A percentile compares a stretch with the other conserved stretches of the same genome.
Conservation (phyloP, 2,329 filamentous ascomycete genomes). For the Camillea tinctor region DNA sequence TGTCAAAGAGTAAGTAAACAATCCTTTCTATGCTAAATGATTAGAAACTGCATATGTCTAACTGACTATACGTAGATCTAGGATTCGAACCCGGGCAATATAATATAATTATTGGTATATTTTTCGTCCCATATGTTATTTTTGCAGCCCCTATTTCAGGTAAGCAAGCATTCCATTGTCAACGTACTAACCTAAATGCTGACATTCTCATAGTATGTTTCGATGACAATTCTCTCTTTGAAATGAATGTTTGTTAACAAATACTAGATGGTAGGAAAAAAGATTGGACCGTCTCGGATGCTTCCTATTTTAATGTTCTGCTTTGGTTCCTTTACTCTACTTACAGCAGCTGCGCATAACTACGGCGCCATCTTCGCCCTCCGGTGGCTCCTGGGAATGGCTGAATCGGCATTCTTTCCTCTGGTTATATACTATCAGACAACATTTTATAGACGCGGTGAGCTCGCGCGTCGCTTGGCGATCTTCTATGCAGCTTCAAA, state of each 20-base stretch:
- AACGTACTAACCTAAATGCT: too few species aligned
- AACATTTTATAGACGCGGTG: constrained; percentile 68
- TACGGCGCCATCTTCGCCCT: constrained; percentile 66
- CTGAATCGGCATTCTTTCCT: constrained; percentile 68
- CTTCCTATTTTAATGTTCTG: constrained; percentile 64
- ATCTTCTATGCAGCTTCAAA: constrained; percentile 75
- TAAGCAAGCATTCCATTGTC: too few species aligned
- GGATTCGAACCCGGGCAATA: constrained; percentile 63
- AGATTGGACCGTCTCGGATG: constrained; percentile 61
- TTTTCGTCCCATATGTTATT: constrained; percentile 72
- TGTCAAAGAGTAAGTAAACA: constrained; percentile 35
- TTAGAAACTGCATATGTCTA: constrained; percentile 1
- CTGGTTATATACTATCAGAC: constrained; percentile 58
- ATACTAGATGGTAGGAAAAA: constrained; percentile 61
- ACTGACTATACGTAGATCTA: constrained; percentile 42
- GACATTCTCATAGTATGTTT: too few species aligned
- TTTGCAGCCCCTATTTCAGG: constrained; percentile 60
- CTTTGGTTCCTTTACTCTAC: constrained; percentile 65
- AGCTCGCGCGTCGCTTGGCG: constrained; percentile 68
- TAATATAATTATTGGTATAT: constrained; percentile 67
- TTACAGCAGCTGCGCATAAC: constrained; percentile 54
- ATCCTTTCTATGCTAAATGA: neutral
- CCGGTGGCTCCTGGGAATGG: constrained; percentile 68
- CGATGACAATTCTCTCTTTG: too few species aligned
- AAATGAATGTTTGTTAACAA: too few species aligned